Evolutionary conservation across 306 rosid genomes (phyloP).

Genomic region (Quercus engelmannii): DNA sequence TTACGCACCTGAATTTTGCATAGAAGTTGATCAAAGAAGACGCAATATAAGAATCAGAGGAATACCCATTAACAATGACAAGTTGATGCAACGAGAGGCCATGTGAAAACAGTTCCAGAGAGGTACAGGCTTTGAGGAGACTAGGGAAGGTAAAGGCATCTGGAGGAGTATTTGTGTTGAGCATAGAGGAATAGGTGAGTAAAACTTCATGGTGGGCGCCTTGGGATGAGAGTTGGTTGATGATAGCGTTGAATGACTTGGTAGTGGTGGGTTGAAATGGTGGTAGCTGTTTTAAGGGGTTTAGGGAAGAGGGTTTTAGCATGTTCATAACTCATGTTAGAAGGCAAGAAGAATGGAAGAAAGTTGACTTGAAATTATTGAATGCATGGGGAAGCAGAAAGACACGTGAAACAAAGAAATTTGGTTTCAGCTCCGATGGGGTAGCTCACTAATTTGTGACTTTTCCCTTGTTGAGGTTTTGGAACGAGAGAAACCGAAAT

Average conservation of each 20-base stretch:
- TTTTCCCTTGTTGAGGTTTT: not conserved
- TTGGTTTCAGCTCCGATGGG: not conserved
- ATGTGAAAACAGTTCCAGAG: slow-evolving; percentile 31
- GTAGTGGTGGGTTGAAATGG: slow-evolving; percentile 21
- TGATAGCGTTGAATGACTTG: slow-evolving; percentile 46
- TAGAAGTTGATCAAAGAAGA: slow-evolving; percentile 61
- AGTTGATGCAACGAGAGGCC: slow-evolving; percentile 57
- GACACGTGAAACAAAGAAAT: not conserved
- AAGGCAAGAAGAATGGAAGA: not conserved
- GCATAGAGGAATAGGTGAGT: slow-evolving; percentile 50
- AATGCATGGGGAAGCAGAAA: not conserved
- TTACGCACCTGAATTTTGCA: slow-evolving; percentile 32
- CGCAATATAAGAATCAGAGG: slow-evolving; percentile 51
- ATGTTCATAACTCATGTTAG: slow-evolving; percentile 34
- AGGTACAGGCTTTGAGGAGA: slow-evolving; percentile 73
- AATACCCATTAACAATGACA: slow-evolving; percentile 42
- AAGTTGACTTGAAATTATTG: not conserved
- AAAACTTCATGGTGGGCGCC: slow-evolving; percentile 55
- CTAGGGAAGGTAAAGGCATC: slow-evolving; percentile 69
- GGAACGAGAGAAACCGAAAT: too few species aligned
- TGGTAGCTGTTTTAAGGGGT: slow-evolving; percentile 18
- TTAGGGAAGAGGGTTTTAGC: slow-evolving; percentile 29
- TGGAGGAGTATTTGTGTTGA: slow-evolving; percentile 39
- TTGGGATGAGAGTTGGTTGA: slow-evolving; percentile 59
- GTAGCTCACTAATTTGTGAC: not conserved